Conservation (phyloP, 495 filamentous ascomycete species). For the Xylaria bambusicola region DNA sequence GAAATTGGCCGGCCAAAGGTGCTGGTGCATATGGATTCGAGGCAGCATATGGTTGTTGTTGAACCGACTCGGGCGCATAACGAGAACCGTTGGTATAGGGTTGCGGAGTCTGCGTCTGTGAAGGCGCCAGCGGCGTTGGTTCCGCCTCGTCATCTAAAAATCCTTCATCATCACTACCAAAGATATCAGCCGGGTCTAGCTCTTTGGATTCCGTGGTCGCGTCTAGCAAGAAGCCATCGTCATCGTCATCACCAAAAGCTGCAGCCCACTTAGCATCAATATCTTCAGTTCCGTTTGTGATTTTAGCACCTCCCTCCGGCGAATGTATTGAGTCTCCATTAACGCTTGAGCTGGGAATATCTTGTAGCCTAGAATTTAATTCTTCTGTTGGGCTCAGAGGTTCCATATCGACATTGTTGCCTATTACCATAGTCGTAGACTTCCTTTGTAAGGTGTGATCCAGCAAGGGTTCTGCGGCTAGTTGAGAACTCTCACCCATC, state of each 20-base stretch:
- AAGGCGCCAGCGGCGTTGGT: slow-evolving; percentile 17
- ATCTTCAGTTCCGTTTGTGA: slow-evolving; percentile 41
- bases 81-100: slow-evolving; percentile 33
- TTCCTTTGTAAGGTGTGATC: slow-evolving; percentile 54
- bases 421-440: slow-evolving; percentile 59
- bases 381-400: slow-evolving; percentile 31
- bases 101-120: slow-evolving; percentile 32
- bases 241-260: slow-evolving; percentile 77
- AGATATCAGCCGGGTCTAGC: slow-evolving; percentile 57
- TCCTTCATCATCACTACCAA: slow-evolving; percentile 72
- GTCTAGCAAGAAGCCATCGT: slow-evolving; percentile 55
- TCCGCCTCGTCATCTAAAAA: slow-evolving; percentile 64
- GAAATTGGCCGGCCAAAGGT: slow-evolving; percentile 25
- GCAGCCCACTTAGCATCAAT: slow-evolving; percentile 82
- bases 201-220: slow-evolving; percentile 37
- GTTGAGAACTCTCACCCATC: slow-evolving; percentile 29
- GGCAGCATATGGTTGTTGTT: slow-evolving; percentile 31
- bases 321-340: slow-evolving; percentile 34
- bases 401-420: slow-evolving; percentile 32
- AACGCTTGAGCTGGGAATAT: slow-evolving; percentile 24
- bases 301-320: slow-evolving; percentile 22
- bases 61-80: slow-evolving; percentile 37
- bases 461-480: slow-evolving; percentile 19
- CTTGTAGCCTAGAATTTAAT: slow-evolving; percentile 18
- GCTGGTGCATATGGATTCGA: slow-evolving; percentile 42